A percentile compares a stretch with the other conserved stretches of the same genome.
Evolutionary conservation across 192 early-diverging fungal genomes (phyloP).

Genomic region (Mortierella hygrophila): DNA sequence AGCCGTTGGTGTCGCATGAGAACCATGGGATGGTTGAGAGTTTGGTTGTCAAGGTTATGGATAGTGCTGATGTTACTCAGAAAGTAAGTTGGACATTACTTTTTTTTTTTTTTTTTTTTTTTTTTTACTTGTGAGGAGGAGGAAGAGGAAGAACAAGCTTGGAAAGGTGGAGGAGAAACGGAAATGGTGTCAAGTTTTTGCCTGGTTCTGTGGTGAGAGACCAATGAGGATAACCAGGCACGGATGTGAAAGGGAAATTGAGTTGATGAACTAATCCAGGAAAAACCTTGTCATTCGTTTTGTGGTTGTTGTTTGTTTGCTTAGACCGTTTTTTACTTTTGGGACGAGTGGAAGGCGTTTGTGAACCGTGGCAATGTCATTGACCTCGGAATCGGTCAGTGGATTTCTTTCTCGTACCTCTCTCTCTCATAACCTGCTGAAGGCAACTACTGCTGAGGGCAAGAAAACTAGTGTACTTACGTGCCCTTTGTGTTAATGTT

Average conservation of each 20-base stretch:
- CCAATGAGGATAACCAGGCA: too few relatives aligned
- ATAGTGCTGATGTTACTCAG: conserved; percentile 43
- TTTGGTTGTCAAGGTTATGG: conserved; percentile 45
- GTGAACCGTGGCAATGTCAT: conserved; percentile 34
- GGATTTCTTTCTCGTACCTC: not conserved
- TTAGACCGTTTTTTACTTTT: conserved; percentile 41
- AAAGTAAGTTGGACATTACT: conserved; percentile 12
- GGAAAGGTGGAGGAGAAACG: not conserved
- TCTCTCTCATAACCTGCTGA: not conserved
- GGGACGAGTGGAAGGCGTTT: conserved; percentile 47
- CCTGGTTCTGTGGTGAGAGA: not conserved
- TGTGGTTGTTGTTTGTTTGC: not conserved
- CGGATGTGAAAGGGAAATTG: not conserved
- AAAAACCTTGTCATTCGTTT: not conserved
- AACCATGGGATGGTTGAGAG: conserved; percentile 40
- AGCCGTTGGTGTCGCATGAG: conserved; percentile 23
- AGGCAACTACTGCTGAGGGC: not conserved
- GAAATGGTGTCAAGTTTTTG: not conserved
- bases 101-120: not conserved
- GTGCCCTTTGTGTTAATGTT: not conserved
- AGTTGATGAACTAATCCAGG: not conserved
- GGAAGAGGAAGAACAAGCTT: too few relatives aligned
- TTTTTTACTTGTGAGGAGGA: not conserved
- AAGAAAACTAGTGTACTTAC: not conserved
- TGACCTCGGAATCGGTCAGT: conserved; percentile 31